Percentiles rank a stretch among this genome's conserved stretches.
phyloP scores from a whole-genome alignment of 2,329 filamentous ascomycete species.

The Thermochaetoides dissita region DNA sequence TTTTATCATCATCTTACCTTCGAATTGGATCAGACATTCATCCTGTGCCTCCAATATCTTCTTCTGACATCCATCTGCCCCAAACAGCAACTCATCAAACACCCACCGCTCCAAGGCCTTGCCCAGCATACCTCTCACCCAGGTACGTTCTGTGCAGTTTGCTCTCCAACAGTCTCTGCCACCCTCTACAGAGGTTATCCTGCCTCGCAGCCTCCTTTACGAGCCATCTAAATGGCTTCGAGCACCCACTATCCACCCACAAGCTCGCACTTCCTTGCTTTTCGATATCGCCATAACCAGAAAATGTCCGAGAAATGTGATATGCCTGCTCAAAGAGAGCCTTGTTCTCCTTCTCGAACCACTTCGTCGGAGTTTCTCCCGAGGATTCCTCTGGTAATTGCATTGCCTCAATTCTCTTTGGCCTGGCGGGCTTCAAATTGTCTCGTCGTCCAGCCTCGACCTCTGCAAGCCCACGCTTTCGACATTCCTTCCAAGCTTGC shows the following conservation, averaged over 20 bases:
- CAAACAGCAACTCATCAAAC: conserved; percentile 27
- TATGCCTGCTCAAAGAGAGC: conserved; percentile 17
- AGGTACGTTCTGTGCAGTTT: too few species aligned
- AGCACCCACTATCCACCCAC: conserved; percentile 14
- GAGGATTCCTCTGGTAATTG: too few species aligned
- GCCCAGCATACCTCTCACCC: conserved; percentile 24
- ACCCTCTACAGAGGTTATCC: conserved; percentile 21
- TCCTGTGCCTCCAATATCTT: conserved; percentile 21
- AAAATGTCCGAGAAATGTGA: conserved; percentile 13
- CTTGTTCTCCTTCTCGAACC: conserved; percentile 18
- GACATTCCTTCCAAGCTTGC: too few species aligned
- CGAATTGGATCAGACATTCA: conserved; percentile 14
- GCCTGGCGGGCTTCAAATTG: too few species aligned
- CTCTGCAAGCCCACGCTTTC: too few species aligned
- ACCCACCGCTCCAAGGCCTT: conserved; percentile 26
- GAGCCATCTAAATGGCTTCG: conserved; percentile 23
- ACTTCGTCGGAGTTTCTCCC: conserved; percentile 12
- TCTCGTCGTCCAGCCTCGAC: too few species aligned
- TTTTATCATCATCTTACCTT: conserved; percentile 3
- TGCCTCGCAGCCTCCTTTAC: conserved; percentile 21
- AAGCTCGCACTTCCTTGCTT: conserved; percentile 2
- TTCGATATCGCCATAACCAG: conserved; percentile 9
- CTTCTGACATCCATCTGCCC: conserved; percentile 18
- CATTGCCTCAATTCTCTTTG: too few species aligned
- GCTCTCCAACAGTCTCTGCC: conserved; percentile 25